Evolutionary conservation across 176 grass and related monocot species (phyloP), one percentile per base, ranked within the genome.

Genomic region (Oryza coarctata): DNA sequence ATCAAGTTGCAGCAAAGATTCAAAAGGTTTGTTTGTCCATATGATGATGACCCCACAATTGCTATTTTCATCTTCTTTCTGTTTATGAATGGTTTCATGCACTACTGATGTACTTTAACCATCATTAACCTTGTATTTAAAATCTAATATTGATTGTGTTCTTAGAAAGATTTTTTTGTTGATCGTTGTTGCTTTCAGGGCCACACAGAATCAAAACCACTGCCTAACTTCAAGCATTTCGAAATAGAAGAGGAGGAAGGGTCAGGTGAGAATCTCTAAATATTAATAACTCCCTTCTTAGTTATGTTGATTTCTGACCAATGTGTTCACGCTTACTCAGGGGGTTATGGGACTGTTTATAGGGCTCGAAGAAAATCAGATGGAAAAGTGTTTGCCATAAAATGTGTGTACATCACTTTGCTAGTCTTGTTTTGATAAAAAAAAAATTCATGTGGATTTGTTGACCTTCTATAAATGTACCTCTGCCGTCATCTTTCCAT

Each of bases 331-430:
- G 6, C 39, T n/a, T 82, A 33, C 33, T 43, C 87, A 98, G 96
- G 96, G 80, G 96, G 96, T 70, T 98, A 95, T 11, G 96, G 96
- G 36, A 95, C 85, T 32, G 96, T 98, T 22, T 98, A 95, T 86
- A 95, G 82, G 80, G 90, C 93, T 63, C 74, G 61, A 57, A 93
- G 96, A 77, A 91, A 80, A 73, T 57, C 36, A 38, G 92, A 98
- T 89, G 87, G 83, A 64, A 84, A 68, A 83, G 47, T 83, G 85
- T 93, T 93, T 23, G 96, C 96, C n/a, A 75, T 98, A 88, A 98
- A 98, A 88, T 98, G 96, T 98, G 83, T 65, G 92, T 73, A 79
- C 57, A 85, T 13, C 33, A 88, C 41, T 41, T 30, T 15, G 28
- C 30, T 35, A 1, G 10, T 77, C 44, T 84, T 76, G 33, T 52